Conservation (phyloP, 139 green algal species). For the Chlamydomonas applanata region DNA sequence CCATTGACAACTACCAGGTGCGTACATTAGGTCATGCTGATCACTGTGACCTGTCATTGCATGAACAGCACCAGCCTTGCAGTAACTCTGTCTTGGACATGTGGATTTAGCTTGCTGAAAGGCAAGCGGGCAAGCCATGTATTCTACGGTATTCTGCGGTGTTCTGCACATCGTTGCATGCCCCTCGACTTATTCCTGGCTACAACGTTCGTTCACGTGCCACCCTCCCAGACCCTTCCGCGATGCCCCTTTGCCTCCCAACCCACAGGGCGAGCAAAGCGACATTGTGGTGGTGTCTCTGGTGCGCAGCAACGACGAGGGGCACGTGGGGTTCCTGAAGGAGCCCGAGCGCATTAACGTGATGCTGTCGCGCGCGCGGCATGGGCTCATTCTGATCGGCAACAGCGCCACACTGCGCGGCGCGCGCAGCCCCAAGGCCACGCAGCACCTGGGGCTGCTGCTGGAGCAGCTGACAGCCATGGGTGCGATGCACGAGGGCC, state of each 20-base stretch:
- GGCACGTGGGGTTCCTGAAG: conserved; percentile 70
- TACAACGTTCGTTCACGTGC: no score
- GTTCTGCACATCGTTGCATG: not conserved
- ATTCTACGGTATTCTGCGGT: not conserved
- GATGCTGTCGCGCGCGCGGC: conserved; percentile 66
- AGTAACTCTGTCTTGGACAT: not conserved
- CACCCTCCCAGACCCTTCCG: not conserved
- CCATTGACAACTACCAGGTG: conserved; percentile 78
- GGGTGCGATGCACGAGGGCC: conserved; percentile 19
- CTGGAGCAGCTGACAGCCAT: conserved; percentile 28
- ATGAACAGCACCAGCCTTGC: not conserved
- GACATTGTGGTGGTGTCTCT: conserved; percentile 70
- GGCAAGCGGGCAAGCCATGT: not conserved
- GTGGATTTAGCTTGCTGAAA: not conserved
- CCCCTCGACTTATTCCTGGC: not conserved
- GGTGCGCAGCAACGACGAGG: conserved; percentile 66
- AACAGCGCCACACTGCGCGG: conserved; percentile 48
- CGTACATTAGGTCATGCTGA: not conserved
- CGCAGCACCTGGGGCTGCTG: conserved; percentile 33
- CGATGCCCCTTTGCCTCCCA: no score
- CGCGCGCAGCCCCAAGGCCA: conserved; percentile 25
- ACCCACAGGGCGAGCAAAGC: conserved; percentile 70
- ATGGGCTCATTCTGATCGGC: conserved; percentile 77
- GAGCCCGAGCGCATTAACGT: conserved; percentile 79
- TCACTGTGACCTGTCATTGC: not conserved